Base-by-base conservation (phyloP, 1,284 basidiomycete genomes). In the Agaricales sp. region DNA sequence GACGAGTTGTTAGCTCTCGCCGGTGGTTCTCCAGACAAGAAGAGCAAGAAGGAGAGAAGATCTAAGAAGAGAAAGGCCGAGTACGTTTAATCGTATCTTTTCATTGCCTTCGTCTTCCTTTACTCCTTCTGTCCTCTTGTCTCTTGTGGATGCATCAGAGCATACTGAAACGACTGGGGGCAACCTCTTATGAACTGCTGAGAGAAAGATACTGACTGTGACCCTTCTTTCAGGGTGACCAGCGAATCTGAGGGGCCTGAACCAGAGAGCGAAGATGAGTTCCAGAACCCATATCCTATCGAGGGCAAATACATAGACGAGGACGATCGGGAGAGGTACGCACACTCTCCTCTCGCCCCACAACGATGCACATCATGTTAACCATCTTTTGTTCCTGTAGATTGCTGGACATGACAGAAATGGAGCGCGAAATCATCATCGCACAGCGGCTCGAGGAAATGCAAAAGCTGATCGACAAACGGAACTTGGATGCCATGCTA, bases 301-400 rank as follows among this genome's bases (percentile, higher is more conserved):
- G 93, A 96, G 58, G 91, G 90, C 44, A 91, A 92, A 64, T 97
- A 90, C 63, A 77, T 79, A 51, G 80, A 92, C 58, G 88, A 91
- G 57, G 75, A 70, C 2, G 94, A 97, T 63, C 80, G 87, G 59
- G 77, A 86, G 55, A 67, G 74, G 89, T 92, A 66, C 68, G 83
- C 66, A 45, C 1, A 45, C 45, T 18, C 45, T 25, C 35, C 25
- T 45, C 26, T 51, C 43, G 19, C 35, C n/a, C n/a, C 12, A 19
- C 37, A 30, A 50, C 43, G 41, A 37, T 35, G 26, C 46, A 58
- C 52, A 49, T 50, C 57, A 54, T 49, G 52, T 52, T 54, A 56
- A 59, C 54, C 61, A 60, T 52, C 43, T 37, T 37, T 47, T n/a
- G 48, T 23, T 30, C 13, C n/a, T 49, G 2, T 61, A 95, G 92